Evolutionary conservation across 2,329 filamentous ascomycete genomes (phyloP), one percentile per base, ranked within the genome.

Genomic region (Colletotrichum sp.): DNA sequence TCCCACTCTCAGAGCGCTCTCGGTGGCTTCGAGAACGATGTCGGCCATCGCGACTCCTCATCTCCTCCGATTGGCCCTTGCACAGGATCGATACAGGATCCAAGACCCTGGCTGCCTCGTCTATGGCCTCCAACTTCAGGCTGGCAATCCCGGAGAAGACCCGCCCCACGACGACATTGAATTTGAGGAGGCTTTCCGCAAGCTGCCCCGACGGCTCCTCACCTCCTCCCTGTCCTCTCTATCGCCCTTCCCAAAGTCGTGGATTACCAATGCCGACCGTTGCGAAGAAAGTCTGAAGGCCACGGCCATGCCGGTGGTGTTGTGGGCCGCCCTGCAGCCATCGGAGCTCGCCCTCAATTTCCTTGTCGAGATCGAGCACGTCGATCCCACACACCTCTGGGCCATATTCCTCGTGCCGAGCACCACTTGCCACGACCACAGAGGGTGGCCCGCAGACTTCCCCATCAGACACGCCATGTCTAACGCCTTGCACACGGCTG

Each of bases 221-320:
- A 2, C 9, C 32, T 0, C 32, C n/a, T 55, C 52, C 1, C 7
- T 27, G 22, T 1, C 52, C 1, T 55, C 52, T 27, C 22, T 0
- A 19, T 27, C 22, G n/a, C n/a, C n/a, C 2, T 27, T 55, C 11
- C 25, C 52, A 2, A 0, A 55, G 6, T 27, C 52, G 0, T 55
- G 52, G 52, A 27, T 22, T 8, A 15, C n/a, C 0, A 2, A 55
- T 25, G 52, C 52, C 13, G 52, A 55, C n/a, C 52, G 52, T 4
- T 27, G 52, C 52, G 52, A 55, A 25, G 22, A 55, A 55, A 55
- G 11, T 1, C 52, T 55, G 0, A 27, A 55, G 52, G 52, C 52
- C 52, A 5, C 52, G 3, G 52, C 52, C 1, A 15, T 55, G 52
- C 52, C 52, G 52, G 52, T 55, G 52, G 52, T 55, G 25, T 55